Evolutionary conservation across 495 filamentous ascomycete genomes (phyloP).

Genomic region (Penicillium samsonianum): DNA sequence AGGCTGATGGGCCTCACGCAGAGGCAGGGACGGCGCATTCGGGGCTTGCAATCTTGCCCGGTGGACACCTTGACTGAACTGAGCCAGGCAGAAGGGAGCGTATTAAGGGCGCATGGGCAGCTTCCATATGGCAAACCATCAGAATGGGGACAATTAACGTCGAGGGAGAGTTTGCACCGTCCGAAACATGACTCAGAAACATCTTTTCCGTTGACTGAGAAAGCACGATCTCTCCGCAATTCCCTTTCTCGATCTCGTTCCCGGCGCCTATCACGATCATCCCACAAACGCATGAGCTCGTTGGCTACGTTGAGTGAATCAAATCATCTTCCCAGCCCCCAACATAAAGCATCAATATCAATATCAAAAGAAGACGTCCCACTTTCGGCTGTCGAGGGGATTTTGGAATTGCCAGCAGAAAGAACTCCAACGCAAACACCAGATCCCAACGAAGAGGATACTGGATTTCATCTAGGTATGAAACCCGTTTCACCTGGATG

Average conservation of each 20-base stretch:
- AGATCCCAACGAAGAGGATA: slow-evolving; percentile 34
- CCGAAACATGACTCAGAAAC: slow-evolving; percentile 28
- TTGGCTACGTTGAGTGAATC: slow-evolving; percentile 36
- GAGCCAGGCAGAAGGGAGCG: slow-evolving; percentile 37
- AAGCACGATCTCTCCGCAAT: slow-evolving; percentile 33
- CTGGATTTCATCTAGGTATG: slow-evolving; percentile 31
- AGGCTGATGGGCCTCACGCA: slow-evolving; percentile 29
- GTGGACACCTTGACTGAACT: slow-evolving; percentile 41
- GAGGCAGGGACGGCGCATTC: slow-evolving; percentile 25
- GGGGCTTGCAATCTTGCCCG: slow-evolving; percentile 30
- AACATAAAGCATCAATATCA: slow-evolving; percentile 17
- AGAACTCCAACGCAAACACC: slow-evolving; percentile 45
- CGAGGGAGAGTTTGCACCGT: slow-evolving; percentile 39
- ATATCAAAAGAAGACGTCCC: slow-evolving; percentile 37
- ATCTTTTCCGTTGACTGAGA: slow-evolving; percentile 29
- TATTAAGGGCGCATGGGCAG: slow-evolving; percentile 40
- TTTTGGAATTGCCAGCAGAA: slow-evolving; percentile 44
- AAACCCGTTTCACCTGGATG: slow-evolving; percentile 39
- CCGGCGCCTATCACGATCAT: slow-evolving; percentile 27
- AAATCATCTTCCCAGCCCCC: slow-evolving; percentile 13
- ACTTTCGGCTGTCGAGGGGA: slow-evolving; percentile 43
- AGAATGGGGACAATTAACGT: slow-evolving; percentile 48
- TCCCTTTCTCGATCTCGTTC: slow-evolving; percentile 38
- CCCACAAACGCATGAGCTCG: slow-evolving; percentile 30
- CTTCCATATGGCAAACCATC: slow-evolving; percentile 41